Evolutionary conservation across 108 stramenopile species (phyloP).

Genomic region (Conticribra weissflogii): DNA sequence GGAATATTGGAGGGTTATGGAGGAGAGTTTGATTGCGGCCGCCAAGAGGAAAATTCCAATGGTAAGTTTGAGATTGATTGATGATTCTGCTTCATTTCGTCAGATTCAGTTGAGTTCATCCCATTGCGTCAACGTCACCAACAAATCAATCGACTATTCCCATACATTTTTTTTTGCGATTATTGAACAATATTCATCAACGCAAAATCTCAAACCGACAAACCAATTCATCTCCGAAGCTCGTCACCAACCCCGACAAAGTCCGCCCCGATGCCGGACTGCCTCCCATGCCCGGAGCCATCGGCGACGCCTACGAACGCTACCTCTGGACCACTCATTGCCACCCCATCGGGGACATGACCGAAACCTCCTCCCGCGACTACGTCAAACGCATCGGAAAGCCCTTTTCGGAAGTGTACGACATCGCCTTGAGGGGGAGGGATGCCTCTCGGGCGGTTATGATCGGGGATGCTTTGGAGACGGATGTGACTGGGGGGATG

Average conservation of each 20-base stretch:
- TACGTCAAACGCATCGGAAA: conserved; percentile 79
- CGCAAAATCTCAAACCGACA: no score
- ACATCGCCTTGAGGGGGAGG: conserved; percentile 53
- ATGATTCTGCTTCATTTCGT: background rate
- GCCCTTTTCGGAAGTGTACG: conserved; percentile 79
- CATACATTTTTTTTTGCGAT: no score
- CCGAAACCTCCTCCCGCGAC: conserved; percentile 18
- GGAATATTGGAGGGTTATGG: conserved; percentile 58
- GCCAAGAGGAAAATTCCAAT: conserved; percentile 79
- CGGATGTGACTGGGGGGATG: conserved; percentile 74
- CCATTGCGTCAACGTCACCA: no score
- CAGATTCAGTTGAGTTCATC: background rate
- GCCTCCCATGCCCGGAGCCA: conserved; percentile 91
- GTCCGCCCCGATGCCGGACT: conserved; percentile 75
- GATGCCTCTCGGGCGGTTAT: conserved; percentile 55
- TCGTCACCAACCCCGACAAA: conserved; percentile 93
- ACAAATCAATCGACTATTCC: no score
- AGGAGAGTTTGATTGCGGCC: conserved; percentile 54
- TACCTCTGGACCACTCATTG: conserved; percentile 46
- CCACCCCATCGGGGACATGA: conserved; percentile 40
- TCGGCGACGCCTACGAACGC: conserved; percentile 80
- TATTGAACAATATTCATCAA: background rate
- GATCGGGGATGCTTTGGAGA: conserved; percentile 89
- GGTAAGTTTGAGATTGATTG: conserved; percentile 7
- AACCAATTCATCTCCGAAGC: no score